These are phyloP conservation scores for Mycena sanguinolenta DNA, from an alignment of 768 basidiomycete species.

Conservation along the genomic window DNA sequence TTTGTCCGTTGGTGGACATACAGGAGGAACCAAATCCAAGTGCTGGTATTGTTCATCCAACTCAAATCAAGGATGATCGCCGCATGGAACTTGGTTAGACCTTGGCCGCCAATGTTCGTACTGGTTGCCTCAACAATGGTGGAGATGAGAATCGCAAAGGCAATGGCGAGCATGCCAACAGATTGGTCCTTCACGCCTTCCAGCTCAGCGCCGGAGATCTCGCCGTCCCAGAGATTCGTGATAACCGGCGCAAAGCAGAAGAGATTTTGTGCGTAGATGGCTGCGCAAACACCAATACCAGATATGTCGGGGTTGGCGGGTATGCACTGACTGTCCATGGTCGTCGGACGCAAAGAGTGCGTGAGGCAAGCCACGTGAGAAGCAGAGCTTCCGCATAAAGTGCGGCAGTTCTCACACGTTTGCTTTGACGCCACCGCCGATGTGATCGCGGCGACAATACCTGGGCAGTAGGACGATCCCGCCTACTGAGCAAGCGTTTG, in stretches of 20 bases:
- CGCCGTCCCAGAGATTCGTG: neutral
- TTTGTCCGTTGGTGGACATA: neutral
- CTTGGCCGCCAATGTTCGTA: neutral
- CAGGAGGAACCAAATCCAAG: neutral
- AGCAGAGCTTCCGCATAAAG: too few relatives aligned
- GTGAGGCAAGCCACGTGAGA: too few relatives aligned
- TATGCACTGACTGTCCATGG: neutral
- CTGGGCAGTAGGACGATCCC: too few relatives aligned
- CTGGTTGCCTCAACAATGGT: neutral
- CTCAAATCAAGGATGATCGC: neutral
- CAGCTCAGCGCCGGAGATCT: neutral
- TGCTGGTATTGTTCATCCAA: neutral
- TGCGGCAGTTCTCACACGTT: too few relatives aligned
- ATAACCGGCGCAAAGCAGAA: neutral
- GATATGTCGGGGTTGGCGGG: neutral
- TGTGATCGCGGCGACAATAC: too few relatives aligned
- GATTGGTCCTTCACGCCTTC: neutral
- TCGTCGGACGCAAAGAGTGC: neutral
- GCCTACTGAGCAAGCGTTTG: too few relatives aligned
- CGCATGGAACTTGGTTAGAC: neutral
- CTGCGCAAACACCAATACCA: neutral
- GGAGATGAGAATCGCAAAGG: neutral
- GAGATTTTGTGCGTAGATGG: neutral
- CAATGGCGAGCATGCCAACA: neutral
- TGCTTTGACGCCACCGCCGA: too few relatives aligned